Base-by-base conservation (phyloP, 371 early-diverging fungal genomes). In the Rhizomucor miehei region DNA sequence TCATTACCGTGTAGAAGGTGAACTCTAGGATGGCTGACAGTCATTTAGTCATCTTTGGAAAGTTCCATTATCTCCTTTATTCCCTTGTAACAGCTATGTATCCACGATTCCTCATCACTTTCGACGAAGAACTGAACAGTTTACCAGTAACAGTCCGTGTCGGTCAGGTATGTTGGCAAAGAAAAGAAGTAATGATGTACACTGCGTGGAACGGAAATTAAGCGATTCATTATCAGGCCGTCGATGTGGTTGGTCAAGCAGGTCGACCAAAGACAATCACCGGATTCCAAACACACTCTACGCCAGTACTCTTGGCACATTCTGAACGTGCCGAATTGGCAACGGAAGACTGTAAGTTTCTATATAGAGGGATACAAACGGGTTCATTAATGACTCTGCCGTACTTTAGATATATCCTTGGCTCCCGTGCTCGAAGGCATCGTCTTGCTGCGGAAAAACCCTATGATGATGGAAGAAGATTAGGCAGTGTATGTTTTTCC, bases 241-340 rank as follows among this genome's bases (percentile, higher is more conserved):
- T 99, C 24, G 99, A 99, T 72, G 93, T 91, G 2, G 99, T 99
- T 25, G 99, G 99, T 29, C 96, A 99, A 72, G 98, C 98, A 1
- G 99, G 99, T 38, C 83, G 93, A 52, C 99, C 99, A 52, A 98
- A 97, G 80, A 95, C 95, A 0, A 94, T 99, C 56, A 93, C 98
- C 2, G 99, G 99, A 20, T 97, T 97, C 87, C 99, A 99, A 71
- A 95, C 98, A 48, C 98, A 99, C 67, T 85, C 92, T 19, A 95
- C 98, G 24, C 99, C 99, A 2, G 98, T 99, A 14, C 77, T 99
- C 60, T 73, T 99, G 59, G 95, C 92, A 16, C 89, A 94, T 65
- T 89, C 90, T 46, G 99, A 99, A 77, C 89, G 96, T 51, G 99
- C 99, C 13, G 99, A 99, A 76, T 74, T 99, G 36, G 96, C 95